Evolutionary conservation across 495 filamentous ascomycete genomes (phyloP), one percentile per base, ranked within the genome.

Genomic region (Aspergillus nanangensis): DNA sequence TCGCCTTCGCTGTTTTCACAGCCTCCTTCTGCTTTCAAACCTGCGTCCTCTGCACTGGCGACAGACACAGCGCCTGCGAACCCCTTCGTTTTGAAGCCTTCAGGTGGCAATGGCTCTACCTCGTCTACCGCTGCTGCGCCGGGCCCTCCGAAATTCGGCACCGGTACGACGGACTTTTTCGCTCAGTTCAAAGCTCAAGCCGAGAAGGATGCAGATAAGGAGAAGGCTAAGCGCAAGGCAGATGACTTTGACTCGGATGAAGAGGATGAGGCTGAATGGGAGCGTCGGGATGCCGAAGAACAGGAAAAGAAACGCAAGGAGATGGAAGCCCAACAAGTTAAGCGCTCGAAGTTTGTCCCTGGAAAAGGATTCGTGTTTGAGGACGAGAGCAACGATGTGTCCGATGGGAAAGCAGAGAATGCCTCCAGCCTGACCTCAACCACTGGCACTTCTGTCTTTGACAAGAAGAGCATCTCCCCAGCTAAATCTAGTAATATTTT

Each of bases 231-330:
- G 55, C 75, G 75, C 38, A 81, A 75, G 53, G 72, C 65, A 1
- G 77, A 77, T 38, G 77, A 82, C 1, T 74, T 69, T 41, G 77
- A 80, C 47, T 78, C 72, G 0, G 77, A 79, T 11, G 75, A 78
- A 21, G 75, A 77, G 14, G 67, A 75, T 27, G 70, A 75, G 38
- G 69, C 50, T n/a, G 72, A 75, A 27, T 75, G 71, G 69, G 69
- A 72, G 41, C 63, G 68, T 29, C 52, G 61, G 45, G 61, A 77
- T 50, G 67, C 67, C 5, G 70, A 77, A 47, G 53, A 66, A 19
- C 75, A 76, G 45, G 63, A 60, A 14, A 57, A 63, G 41, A 77
- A 76, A 51, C 65, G 57, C 9, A 58, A 67, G 13, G 62, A 66
- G 47, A 23, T 66, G 25, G 65, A 63, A 23, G 58, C 61, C 15